Evolutionary conservation across 495 filamentous ascomycete genomes (phyloP), one percentile per base, ranked within the genome.

Genomic region (Podospora pseudocomata): DNA sequence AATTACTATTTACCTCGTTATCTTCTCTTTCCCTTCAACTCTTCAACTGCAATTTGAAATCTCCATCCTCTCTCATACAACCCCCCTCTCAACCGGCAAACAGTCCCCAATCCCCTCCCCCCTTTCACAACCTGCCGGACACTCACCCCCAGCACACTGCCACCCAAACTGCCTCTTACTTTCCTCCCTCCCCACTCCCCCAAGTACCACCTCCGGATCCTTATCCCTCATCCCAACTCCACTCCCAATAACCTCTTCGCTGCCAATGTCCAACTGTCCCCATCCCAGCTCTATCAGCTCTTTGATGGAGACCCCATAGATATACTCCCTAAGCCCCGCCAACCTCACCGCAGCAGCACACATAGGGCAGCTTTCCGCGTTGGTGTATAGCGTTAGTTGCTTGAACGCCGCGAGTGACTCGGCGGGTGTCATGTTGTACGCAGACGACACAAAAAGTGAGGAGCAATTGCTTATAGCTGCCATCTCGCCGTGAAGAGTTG

Each of bases 361-460:
- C 84, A 87, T 88, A 11, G 84, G 83, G 73, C 86, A 88, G 65
- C 80, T 81, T 70, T 87, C 84, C 4, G 80, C 84, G 72, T 84
- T 86, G 7, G 85, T 88, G 74, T 88, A 88, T 4, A 86, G 73
- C 13, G 79, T 77, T 18, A 88, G 69, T 34, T 80, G 65, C n/a
- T 70, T 57, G 64, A 83, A 86, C 23, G 84, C 85, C 20, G 69
- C 75, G 11, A 79, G 60, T 0, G 81, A 78, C 64, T 78, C 79
- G 19, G 75, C 58, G 0, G 80, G 67, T 5, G 64, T 77, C 18
- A 86, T 71, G 11, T 77, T 80, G 71, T 83, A 85, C 3, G 69
- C 30, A 0, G 81, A 78, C 67, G 81, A 79, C 1, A 79, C 80
- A 0, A 88, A 77, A 65, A 86, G 77, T 13, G 57, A 53, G 0